phyloP scores from a whole-genome alignment of 1,284 basidiomycete genomes.

The Microbotryomycetes sp. region DNA sequence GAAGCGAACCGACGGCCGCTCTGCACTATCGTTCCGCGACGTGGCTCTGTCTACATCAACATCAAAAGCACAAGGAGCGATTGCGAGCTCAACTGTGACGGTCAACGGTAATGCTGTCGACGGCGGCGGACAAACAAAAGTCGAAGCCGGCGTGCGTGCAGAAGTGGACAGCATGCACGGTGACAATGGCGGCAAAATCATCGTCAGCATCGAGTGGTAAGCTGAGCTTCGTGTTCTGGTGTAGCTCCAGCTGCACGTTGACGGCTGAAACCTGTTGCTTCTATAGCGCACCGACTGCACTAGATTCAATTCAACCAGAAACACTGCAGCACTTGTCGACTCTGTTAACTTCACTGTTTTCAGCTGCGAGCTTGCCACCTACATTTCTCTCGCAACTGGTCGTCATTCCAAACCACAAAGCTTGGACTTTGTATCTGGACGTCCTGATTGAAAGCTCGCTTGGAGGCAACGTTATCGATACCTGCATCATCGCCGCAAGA shows the following conservation, averaged over 20 bases:
- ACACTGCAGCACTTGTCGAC: constrained; percentile 20
- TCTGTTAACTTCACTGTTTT: constrained; percentile 25
- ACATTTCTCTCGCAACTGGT: constrained; percentile 25
- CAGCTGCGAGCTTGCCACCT: constrained; percentile 12
- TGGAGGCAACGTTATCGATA: constrained; percentile 26
- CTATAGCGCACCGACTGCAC: constrained; percentile 20
- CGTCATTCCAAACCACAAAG: constrained; percentile 19
- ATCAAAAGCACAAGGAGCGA: constrained; percentile 18
- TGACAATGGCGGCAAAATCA: background rate
- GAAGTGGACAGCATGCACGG: constrained; percentile 20
- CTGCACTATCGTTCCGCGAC: constrained; percentile 23
- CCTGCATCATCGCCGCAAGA: constrained; percentile 22
- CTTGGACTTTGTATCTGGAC: constrained; percentile 31
- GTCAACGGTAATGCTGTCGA: constrained; percentile 16
- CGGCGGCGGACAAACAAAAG: constrained; percentile 10
- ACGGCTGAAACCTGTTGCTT: background rate
- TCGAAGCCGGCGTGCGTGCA: constrained; percentile 26
- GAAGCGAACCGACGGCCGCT: constrained; percentile 24
- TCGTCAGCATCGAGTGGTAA: constrained; percentile 23
- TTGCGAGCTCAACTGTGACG: constrained; percentile 16
- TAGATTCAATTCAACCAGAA: constrained; percentile 14
- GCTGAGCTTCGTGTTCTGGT: background rate
- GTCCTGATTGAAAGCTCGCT: constrained; percentile 22
- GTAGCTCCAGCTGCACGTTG: too few species aligned
- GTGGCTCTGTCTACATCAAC: constrained; percentile 22